phyloP scores from a whole-genome alignment of 2,329 filamentous ascomycete species.

The Penicillium freii region DNA sequence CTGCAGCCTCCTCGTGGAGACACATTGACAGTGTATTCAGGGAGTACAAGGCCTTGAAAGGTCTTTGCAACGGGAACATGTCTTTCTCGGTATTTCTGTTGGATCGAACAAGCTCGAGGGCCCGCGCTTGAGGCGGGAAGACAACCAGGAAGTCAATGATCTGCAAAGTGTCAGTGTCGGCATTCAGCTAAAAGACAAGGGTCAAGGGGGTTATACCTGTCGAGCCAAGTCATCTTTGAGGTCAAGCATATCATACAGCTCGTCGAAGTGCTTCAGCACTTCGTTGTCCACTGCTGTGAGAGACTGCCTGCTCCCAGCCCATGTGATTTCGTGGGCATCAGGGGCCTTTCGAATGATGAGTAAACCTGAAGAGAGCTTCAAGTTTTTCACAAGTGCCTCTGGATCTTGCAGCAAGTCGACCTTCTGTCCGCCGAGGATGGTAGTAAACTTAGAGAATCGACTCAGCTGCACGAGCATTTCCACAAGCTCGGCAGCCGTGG shows the following conservation, averaged over 20 bases:
- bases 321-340: slow-evolving; percentile 41
- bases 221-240: slow-evolving; percentile 68
- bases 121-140: slow-evolving; percentile 65
- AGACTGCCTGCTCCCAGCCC: slow-evolving; percentile 46
- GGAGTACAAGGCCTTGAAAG: slow-evolving; percentile 72
- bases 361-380: slow-evolving; percentile 64
- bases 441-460: slow-evolving; percentile 71
- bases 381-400: slow-evolving; percentile 63
- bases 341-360: slow-evolving; percentile 63
- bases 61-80: slow-evolving; percentile 66
- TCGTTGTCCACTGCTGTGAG: slow-evolving; percentile 69
- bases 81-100: slow-evolving; percentile 54
- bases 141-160: slow-evolving; percentile 69
- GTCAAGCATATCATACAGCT: slow-evolving; percentile 77
- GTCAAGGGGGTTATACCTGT: slow-evolving; percentile 52
- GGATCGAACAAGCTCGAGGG: slow-evolving; percentile 60
- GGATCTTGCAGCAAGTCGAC: slow-evolving; percentile 61
- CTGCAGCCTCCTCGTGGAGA: slow-evolving; percentile 50
- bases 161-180: slow-evolving; percentile 34
- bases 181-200: not conserved
- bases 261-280: slow-evolving; percentile 76
- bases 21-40: slow-evolving; percentile 65
- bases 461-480: slow-evolving; percentile 66
- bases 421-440: slow-evolving; percentile 68
- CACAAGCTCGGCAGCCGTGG: slow-evolving; percentile 68